phyloP scores from a whole-genome alignment of 208 protist species.

The Acanthamoeba castellanii region DNA sequence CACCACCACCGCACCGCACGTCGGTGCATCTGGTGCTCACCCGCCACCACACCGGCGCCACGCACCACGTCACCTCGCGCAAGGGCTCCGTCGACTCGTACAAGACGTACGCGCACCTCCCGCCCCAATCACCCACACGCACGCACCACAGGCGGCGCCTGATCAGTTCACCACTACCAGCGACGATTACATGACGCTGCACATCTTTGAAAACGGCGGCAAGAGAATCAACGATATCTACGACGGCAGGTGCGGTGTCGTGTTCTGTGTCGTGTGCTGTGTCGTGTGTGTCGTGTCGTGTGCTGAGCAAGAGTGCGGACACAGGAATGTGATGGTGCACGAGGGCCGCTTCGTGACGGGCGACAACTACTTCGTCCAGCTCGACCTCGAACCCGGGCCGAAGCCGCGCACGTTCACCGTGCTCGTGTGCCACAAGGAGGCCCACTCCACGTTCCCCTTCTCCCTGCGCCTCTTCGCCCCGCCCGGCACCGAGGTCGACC shows the following conservation, averaged over 20 bases:
- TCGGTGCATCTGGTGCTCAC: conserved; percentile 29
- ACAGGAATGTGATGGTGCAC: conserved; percentile 54
- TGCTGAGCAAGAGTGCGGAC: too few species aligned
- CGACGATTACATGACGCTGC: conserved; percentile 63
- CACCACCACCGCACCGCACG: not conserved
- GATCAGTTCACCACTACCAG: not conserved
- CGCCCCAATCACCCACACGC: not conserved
- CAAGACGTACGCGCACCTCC: not conserved
- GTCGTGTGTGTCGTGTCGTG: not conserved
- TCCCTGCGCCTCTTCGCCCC: conserved; percentile 31
- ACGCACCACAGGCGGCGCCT: not conserved
- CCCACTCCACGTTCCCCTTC: not conserved
- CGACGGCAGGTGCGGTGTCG: not conserved
- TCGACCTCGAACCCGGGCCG: not conserved
- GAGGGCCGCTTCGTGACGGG: conserved; percentile 55
- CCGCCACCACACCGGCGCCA: conserved; percentile 16
- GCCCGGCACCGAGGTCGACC: not conserved
- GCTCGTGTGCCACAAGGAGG: conserved; percentile 42
- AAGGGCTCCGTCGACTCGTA: conserved; percentile 14
- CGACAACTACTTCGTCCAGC: conserved; percentile 51
- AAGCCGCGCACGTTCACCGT: conserved; percentile 50
- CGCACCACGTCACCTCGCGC: not conserved
- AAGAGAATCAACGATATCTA: conserved; percentile 32
- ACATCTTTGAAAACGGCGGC: conserved; percentile 50
- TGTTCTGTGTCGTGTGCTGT: not conserved